A percentile compares a stretch with the other conserved stretches of the same genome.
phyloP scores from a whole-genome alignment of 768 basidiomycete genomes.

The Tephrocybe rancida region DNA sequence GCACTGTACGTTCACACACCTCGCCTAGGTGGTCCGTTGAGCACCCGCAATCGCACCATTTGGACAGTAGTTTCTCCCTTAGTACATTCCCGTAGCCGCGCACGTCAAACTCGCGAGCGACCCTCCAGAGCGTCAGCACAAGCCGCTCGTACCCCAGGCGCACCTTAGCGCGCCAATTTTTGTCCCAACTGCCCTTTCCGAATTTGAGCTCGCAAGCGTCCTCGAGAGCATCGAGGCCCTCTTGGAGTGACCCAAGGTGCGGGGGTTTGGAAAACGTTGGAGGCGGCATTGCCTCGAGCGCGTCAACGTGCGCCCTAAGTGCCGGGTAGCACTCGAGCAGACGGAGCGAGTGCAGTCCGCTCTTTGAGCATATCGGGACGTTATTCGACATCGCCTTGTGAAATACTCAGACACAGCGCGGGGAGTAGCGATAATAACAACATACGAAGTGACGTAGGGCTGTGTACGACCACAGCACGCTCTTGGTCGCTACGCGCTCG shows the following conservation, averaged over 20 bases:
- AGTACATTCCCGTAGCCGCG: constrained; percentile 71
- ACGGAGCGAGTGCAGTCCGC: constrained; percentile 68
- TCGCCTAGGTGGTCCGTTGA: constrained; percentile 79
- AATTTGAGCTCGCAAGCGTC: constrained; percentile 65
- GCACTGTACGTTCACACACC: constrained; percentile 73
- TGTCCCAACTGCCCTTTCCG: constrained; percentile 44
- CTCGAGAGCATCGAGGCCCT: constrained; percentile 64
- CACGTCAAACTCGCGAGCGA: constrained; percentile 72
- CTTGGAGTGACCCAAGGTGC: constrained; percentile 58
- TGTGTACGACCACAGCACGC: constrained; percentile 79
- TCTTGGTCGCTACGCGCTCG: constrained; percentile 79
- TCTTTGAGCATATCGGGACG: constrained; percentile 62
- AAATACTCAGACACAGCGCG: too few relatives aligned
- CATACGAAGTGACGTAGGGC: constrained; percentile 75
- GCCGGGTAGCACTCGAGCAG: constrained; percentile 63
- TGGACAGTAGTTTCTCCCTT: constrained; percentile 69
- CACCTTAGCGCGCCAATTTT: constrained; percentile 62
- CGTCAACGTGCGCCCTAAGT: constrained; percentile 62
- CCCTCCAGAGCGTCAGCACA: constrained; percentile 67
- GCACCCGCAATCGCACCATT: constrained; percentile 84
- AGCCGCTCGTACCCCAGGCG: constrained; percentile 66
- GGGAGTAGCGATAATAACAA: too few relatives aligned
- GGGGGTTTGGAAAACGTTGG: constrained; percentile 67
- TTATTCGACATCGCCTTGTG: constrained; percentile 76
- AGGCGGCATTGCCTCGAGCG: constrained; percentile 58